phyloP scores from a whole-genome alignment of 2,329 filamentous ascomycete genomes.

The Fusarium xyrophilum region DNA sequence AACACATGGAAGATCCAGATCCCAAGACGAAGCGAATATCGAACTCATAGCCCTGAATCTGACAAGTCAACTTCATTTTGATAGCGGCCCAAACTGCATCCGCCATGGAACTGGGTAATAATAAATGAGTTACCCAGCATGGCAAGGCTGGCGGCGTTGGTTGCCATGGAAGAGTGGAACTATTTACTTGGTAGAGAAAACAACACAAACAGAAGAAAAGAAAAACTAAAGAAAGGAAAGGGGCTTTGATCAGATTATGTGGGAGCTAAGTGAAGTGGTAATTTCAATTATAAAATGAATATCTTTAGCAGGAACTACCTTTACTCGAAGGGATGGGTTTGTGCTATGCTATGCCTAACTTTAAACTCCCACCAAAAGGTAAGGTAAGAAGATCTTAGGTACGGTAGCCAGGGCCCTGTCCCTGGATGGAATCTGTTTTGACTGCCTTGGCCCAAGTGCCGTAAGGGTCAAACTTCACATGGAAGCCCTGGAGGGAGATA shows the following conservation, averaged over 20 bases:
- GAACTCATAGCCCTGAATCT: constrained; percentile 13
- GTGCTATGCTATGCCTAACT: constrained; percentile 3
- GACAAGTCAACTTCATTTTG: constrained; percentile 26
- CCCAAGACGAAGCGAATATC: constrained; percentile 9
- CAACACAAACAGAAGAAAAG: constrained; percentile 38
- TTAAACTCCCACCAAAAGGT: background rate
- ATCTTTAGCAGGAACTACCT: background rate
- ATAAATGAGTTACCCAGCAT: constrained; percentile 38
- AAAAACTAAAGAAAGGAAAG: constrained; percentile 18
- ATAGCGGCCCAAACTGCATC: constrained; percentile 21
- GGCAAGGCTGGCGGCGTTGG: constrained; percentile 34
- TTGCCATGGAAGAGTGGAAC: constrained; percentile 42
- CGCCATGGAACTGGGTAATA: constrained; percentile 28
- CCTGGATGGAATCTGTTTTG: constrained; percentile 11
- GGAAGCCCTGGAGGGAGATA: background rate
- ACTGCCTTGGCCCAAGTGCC: background rate
- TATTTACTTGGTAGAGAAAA: constrained; percentile 33
- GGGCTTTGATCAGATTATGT: constrained; percentile 7
- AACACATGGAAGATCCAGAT: constrained; percentile 19
- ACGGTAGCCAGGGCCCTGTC: constrained; percentile 12
- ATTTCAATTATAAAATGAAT: constrained; percentile 19
- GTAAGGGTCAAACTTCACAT: background rate
- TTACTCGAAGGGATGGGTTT: constrained; percentile 3
- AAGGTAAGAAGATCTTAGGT: no score
- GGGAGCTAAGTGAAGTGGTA: constrained; percentile 16